Percentiles rank a stretch among this genome's conserved stretches.
phyloP scores from a whole-genome alignment of 345 rosid species.

The Laguncularia racemosa region DNA sequence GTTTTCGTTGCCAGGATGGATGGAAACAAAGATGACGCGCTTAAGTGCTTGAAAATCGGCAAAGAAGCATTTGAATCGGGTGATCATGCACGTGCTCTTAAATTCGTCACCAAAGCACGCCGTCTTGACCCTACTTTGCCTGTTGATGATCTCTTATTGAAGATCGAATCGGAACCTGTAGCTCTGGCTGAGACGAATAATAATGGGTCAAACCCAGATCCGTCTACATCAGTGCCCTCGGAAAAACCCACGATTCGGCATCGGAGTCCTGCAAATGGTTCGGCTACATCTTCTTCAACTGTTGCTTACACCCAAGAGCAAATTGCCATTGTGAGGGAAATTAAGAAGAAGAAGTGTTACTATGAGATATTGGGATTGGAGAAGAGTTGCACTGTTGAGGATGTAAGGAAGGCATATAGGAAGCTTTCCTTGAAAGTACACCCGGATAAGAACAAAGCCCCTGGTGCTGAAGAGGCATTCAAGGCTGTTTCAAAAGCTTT shows the following conservation, averaged over 20 bases:
- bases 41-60: constrained; percentile 75
- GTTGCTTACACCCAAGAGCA: constrained; percentile 63
- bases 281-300: constrained; percentile 31
- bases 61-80: constrained; percentile 68
- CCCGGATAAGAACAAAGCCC: constrained; percentile 91
- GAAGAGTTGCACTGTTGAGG: constrained; percentile 61
- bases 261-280: constrained; percentile 29
- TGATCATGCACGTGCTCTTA: constrained; percentile 70
- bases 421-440: constrained; percentile 89
- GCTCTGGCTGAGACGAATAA: constrained; percentile 10
- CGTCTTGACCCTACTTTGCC: constrained; percentile 80
- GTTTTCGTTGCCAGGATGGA: constrained; percentile 40
- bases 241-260: constrained; percentile 53
- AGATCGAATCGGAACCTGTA: constrained; percentile 24
- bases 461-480: constrained; percentile 91
- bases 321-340: constrained; percentile 56
- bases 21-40: constrained; percentile 90
- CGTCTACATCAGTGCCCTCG: constrained; percentile 20
- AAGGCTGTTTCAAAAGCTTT: constrained; percentile 83
- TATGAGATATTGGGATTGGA: constrained; percentile 83
- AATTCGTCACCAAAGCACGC: constrained; percentile 77
- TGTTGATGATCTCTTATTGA: constrained; percentile 52
- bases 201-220: constrained; percentile 4
- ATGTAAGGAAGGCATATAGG: constrained; percentile 74
- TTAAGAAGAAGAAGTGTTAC: constrained; percentile 73